Base-by-base conservation (phyloP, 176 grass and related monocot species). In the Saccharum officinarum region DNA sequence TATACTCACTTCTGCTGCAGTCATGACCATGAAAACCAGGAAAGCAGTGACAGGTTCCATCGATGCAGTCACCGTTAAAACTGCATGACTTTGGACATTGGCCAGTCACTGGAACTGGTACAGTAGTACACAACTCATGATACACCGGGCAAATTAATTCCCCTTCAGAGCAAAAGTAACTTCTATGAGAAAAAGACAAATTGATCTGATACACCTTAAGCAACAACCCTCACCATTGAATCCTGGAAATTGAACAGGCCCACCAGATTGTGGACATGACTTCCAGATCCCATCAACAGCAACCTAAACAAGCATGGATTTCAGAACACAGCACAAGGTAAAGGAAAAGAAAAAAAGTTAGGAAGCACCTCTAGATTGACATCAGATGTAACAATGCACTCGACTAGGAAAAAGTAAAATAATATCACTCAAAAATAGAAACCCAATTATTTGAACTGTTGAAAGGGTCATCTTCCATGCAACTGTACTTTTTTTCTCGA, bases 231-330 rank as follows among this genome's bases (percentile, higher is more conserved):
- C 60, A 94, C 97, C 97, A 85, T 96, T 99, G 76, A 99, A 99
- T 67, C 94, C 97, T 82, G 89, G 92, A 82, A 99, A 99, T 65
- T 99, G 97, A 88, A 97, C 83, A 86, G 94, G 90, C 67, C 97
- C 97, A 74, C 97, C 97, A 23, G 90, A 81, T 76, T 85, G 81
- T 77, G 93, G 97, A 63, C 97, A 99, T 71, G 76, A 75, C 74
- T 96, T 99, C 97, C 97, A 99, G 71, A 96, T 87, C 23, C 97
- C 97, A 89, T 99, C 97, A 80, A 99, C 97, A 74, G 94, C 97
- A 85, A 97, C 92, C 97, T 99, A 89, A 54, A 83, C 7, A 41
- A 87, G 18, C 13, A 87, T 20, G 6, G 64, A 42, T 57, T 31
- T 31, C 44, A 59, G 10, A 40, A 73, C 85, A 37, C 44, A 47